Evolutionary conservation across 2,329 filamentous ascomycete genomes (phyloP).

Genomic region (Calonectria hawksworthii): DNA sequence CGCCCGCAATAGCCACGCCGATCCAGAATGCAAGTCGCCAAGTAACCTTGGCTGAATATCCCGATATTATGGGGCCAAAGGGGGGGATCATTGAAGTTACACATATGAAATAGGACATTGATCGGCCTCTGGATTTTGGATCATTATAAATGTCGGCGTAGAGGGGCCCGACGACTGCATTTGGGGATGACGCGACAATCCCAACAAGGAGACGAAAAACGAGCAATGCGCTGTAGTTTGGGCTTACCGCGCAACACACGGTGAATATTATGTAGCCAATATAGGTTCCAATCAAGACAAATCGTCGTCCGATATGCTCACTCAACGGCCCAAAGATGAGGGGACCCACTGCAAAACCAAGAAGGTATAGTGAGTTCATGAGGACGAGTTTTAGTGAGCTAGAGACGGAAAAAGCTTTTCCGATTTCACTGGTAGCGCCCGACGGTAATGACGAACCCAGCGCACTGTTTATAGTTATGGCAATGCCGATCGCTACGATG

Average conservation of each 20-base stretch:
- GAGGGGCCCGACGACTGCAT: slow-evolving; percentile 59
- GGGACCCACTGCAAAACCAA: slow-evolving; percentile 51
- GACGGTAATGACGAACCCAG: slow-evolving; percentile 14
- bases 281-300: slow-evolving; percentile 64
- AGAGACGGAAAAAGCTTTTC: not conserved
- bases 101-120: slow-evolving; percentile 53
- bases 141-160: slow-evolving; percentile 61
- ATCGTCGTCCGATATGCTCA: slow-evolving; percentile 55
- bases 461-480: slow-evolving; percentile 4
- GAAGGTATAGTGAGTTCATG: slow-evolving; percentile 23
- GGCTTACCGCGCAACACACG: slow-evolving; percentile 57
- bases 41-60: slow-evolving; percentile 53
- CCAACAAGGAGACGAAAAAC: slow-evolving; percentile 60
- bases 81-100: slow-evolving; percentile 56
- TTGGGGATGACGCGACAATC: slow-evolving; percentile 55
- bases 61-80: slow-evolving; percentile 59
- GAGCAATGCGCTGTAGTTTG: slow-evolving; percentile 57
- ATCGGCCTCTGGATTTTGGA: slow-evolving; percentile 47
- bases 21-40: slow-evolving; percentile 63
- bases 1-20: slow-evolving; percentile 44
- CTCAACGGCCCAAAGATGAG: slow-evolving; percentile 57
- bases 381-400: not conserved
- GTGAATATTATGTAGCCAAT: slow-evolving; percentile 55
- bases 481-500: not conserved
- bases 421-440: not conserved